These are phyloP conservation scores for Ophiostoma ulmi DNA, from an alignment of 2,329 filamentous ascomycete species.

Conservation along the genomic window DNA sequence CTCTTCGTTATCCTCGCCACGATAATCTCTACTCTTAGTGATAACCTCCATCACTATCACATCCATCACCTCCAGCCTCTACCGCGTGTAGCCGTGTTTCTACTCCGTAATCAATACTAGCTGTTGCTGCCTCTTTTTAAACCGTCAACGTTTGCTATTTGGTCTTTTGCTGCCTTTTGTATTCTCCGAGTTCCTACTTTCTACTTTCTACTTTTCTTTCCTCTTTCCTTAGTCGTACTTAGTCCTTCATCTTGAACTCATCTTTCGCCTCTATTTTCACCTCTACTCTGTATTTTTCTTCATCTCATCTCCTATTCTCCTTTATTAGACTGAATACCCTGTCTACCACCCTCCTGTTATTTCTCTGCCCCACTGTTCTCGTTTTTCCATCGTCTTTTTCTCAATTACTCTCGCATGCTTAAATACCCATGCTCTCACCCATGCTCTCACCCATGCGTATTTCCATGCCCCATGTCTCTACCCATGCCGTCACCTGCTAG, in stretches of 20 bases:
- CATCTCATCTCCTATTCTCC: constrained; percentile 4
- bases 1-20: too few species aligned
- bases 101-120: background rate
- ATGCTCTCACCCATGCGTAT: background rate
- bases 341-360: background rate
- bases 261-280: background rate
- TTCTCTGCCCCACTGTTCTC: constrained; percentile 7
- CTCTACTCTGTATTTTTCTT: background rate
- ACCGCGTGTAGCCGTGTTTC: background rate
- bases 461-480: background rate
- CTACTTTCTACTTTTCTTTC: background rate
- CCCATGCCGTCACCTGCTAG: background rate
- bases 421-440: background rate
- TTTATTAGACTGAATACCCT: background rate
- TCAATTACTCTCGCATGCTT: background rate
- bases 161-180: background rate
- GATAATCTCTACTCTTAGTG: background rate
- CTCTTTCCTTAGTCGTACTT: background rate
- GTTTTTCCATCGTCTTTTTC: background rate
- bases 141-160: background rate
- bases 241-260: background rate
- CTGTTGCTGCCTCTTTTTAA: too few species aligned
- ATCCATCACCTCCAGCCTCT: background rate
- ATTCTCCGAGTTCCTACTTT: background rate
- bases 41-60: background rate